phyloP scores from a whole-genome alignment of 371 early-diverging fungal genomes.

The Apophysomyces ossiformis region DNA sequence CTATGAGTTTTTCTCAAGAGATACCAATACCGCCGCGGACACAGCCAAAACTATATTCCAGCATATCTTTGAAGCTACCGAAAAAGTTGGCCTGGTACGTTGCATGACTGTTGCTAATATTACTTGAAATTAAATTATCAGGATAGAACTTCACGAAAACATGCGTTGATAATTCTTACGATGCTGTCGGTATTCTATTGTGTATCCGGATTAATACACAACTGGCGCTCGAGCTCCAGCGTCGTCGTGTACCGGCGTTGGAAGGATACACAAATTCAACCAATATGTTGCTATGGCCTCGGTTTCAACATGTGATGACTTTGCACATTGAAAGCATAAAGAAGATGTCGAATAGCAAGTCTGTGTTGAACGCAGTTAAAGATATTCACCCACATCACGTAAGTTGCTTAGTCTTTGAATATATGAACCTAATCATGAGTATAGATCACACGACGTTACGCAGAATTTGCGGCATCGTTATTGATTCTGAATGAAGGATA shows the following conservation, averaged over 20 bases:
- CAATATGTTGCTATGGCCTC: conserved; percentile 93
- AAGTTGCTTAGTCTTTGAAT: conserved; percentile 19
- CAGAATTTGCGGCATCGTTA: conserved; percentile 90
- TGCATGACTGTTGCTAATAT: neutral
- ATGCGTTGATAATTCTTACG: conserved; percentile 78
- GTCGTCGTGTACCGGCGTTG: conserved; percentile 77
- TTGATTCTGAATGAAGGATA: conserved; percentile 84
- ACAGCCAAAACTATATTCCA: conserved; percentile 60
- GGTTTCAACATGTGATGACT: conserved; percentile 87
- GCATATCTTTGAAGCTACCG: conserved; percentile 83
- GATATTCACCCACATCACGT: conserved; percentile 88
- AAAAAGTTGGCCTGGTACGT: conserved; percentile 74
- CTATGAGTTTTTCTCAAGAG: conserved; percentile 81
- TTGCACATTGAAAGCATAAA: conserved; percentile 85
- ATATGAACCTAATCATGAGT: no score
- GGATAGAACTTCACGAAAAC: conserved; percentile 63
- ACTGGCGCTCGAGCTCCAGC: conserved; percentile 79
- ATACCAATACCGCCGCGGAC: conserved; percentile 51
- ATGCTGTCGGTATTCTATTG: conserved; percentile 87
- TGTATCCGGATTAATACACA: conserved; percentile 88
- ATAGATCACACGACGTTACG: conserved; percentile 75
- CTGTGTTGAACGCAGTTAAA: conserved; percentile 59
- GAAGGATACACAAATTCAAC: conserved; percentile 84
- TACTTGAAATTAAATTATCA: conserved; percentile 11
- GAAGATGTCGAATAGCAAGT: conserved; percentile 65